Evolutionary conservation across 2,329 filamentous ascomycete species (phyloP).

Genomic region (Colletotrichum eleusines): DNA sequence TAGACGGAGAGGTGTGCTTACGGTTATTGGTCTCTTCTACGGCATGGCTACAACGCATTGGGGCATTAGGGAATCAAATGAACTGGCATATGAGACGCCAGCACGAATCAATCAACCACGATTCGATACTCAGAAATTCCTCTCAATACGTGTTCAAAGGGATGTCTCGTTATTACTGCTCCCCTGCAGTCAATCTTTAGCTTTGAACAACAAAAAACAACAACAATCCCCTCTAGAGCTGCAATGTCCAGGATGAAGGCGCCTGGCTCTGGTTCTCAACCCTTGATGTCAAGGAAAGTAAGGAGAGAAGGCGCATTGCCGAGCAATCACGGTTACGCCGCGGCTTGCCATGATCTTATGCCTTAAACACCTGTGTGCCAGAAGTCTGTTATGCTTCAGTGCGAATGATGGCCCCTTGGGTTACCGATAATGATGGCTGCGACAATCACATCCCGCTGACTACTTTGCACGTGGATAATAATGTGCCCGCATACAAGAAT

Average conservation of each 20-base stretch:
- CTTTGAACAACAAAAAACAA: no score
- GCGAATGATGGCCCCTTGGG: background rate
- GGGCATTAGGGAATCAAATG: slow-evolving; percentile 27
- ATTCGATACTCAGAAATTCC: slow-evolving; percentile 4
- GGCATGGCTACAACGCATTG: slow-evolving; percentile 31
- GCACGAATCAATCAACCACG: slow-evolving; percentile 33
- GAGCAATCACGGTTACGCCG: background rate
- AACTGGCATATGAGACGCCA: slow-evolving; percentile 27
- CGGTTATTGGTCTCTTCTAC: slow-evolving; percentile 35
- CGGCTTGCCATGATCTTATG: no score
- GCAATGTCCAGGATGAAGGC: background rate
- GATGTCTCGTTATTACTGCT: background rate
- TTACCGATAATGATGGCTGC: background rate
- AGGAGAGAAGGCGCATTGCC: background rate
- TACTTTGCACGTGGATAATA: background rate
- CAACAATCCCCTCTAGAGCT: no score
- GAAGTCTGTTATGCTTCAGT: background rate
- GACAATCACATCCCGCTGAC: background rate
- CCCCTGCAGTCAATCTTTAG: background rate
- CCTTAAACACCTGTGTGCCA: background rate
- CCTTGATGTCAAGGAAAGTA: background rate
- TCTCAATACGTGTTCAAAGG: background rate
- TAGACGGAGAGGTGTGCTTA: slow-evolving; percentile 56
- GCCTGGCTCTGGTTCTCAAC: no score
- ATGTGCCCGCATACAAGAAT: background rate